These are phyloP conservation scores for Penicillium polonicum DNA, from an alignment of 2,329 filamentous ascomycete species.

Conservation along the genomic window DNA sequence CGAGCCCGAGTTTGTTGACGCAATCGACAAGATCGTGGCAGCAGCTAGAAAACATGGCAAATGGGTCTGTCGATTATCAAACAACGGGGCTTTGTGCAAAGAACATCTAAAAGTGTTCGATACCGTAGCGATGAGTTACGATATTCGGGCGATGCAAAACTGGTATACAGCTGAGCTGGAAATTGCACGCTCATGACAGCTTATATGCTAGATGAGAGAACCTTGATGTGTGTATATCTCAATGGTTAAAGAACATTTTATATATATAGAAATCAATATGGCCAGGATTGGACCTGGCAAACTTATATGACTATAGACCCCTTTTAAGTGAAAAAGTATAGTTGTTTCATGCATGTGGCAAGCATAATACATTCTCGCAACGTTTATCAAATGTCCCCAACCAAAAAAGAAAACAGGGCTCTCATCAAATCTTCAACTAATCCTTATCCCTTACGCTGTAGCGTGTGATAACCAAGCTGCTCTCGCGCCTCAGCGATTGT, in stretches of 20 bases:
- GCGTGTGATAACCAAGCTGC: slow-evolving; percentile 16
- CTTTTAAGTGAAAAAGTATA: too few species aligned
- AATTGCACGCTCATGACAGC: slow-evolving; percentile 31
- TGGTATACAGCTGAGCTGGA: slow-evolving; percentile 48
- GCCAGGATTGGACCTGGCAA: background rate
- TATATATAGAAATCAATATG: background rate
- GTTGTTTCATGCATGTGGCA: too few species aligned
- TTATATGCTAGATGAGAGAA: background rate
- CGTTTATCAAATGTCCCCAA: too few species aligned
- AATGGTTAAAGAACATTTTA: too few species aligned
- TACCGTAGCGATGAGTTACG: slow-evolving; percentile 47
- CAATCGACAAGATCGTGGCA: slow-evolving; percentile 57
- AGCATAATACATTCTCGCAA: too few species aligned
- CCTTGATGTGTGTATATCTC: too few species aligned
- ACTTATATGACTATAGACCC: too few species aligned
- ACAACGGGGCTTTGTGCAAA: slow-evolving; percentile 45
- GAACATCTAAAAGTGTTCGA: slow-evolving; percentile 42
- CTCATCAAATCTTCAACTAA: slow-evolving; percentile 6
- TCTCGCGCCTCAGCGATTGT: slow-evolving; percentile 16
- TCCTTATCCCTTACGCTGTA: slow-evolving; percentile 14
- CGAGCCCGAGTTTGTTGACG: slow-evolving; percentile 57
- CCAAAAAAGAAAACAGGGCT: too few species aligned
- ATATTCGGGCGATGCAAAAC: slow-evolving; percentile 50
- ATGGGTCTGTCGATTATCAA: slow-evolving; percentile 58
- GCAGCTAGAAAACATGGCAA: slow-evolving; percentile 63